These are phyloP conservation scores for Ambrosia trifida DNA, from an alignment of 129 eudicot genomes.

Conservation along the genomic window DNA sequence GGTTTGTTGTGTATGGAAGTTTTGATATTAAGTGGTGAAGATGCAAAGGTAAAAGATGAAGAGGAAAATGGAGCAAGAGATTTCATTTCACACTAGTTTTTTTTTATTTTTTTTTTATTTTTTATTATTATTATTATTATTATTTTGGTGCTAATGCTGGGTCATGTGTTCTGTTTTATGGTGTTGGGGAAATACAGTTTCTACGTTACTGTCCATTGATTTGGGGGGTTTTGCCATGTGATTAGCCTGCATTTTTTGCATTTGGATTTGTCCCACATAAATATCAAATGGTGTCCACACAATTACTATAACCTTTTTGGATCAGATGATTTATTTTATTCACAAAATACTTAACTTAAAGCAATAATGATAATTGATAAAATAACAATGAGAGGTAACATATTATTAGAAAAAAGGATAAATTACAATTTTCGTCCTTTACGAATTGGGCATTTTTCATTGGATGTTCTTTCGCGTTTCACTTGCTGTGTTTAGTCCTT, in stretches of 20 bases:
- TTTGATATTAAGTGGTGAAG: slow-evolving; percentile 28
- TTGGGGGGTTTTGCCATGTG: background rate
- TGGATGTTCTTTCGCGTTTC: too few species aligned
- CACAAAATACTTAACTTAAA: too few species aligned
- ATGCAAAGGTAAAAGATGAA: slow-evolving; percentile 31
- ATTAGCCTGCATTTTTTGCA: background rate
- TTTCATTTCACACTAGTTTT: slow-evolving; percentile 28
- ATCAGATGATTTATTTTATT: too few species aligned
- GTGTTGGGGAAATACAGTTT: slow-evolving; percentile 2
- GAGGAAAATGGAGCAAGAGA: slow-evolving; percentile 29
- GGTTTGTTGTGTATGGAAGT: background rate
- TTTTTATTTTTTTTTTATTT: background rate
- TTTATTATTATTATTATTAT: too few species aligned
- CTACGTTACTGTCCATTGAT: slow-evolving; percentile 24
- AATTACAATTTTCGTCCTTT: too few species aligned
- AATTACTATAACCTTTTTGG: background rate
- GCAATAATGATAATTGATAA: too few species aligned
- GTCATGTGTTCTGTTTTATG: slow-evolving; percentile 24
- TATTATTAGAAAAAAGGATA: too few species aligned
- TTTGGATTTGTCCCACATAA: background rate
- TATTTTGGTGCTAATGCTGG: too few species aligned
- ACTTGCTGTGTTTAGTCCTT: too few species aligned
- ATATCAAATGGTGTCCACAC: slow-evolving; percentile 11
- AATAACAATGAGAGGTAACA: too few species aligned
- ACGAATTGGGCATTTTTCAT: too few species aligned